Percentiles rank a stretch among this genome's conserved stretches.
Evolutionary conservation across 345 rosid species (phyloP).

Genomic region (Passiflora organensis): DNA sequence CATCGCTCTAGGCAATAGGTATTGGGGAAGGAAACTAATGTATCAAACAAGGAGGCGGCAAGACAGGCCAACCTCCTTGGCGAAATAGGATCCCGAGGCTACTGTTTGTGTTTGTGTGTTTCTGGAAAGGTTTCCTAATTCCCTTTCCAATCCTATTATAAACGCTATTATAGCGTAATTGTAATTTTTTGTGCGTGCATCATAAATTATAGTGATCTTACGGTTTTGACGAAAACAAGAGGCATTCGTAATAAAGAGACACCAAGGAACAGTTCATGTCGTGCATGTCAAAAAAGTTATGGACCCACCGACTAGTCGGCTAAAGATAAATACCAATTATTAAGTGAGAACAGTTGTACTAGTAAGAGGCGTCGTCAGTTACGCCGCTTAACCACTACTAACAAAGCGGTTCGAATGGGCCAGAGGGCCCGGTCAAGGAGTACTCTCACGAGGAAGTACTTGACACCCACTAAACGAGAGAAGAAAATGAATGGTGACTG

Average conservation of each 20-base stretch:
- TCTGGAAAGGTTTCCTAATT: neutral
- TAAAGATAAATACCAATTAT: conserved; percentile 5
- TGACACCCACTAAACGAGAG: neutral
- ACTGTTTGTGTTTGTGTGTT: too few relatives aligned
- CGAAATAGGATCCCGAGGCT: too few relatives aligned
- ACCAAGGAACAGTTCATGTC: neutral
- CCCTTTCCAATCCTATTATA: neutral
- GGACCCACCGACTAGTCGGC: conserved; percentile 14
- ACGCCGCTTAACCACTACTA: neutral
- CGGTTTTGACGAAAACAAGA: neutral
- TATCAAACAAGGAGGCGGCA: too few relatives aligned
- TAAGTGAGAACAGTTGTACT: conserved; percentile 8
- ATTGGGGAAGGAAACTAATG: too few relatives aligned
- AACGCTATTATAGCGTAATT: too few relatives aligned
- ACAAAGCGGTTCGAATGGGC: neutral
- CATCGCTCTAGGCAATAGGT: too few relatives aligned
- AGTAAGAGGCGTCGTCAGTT: neutral
- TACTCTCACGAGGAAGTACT: neutral
- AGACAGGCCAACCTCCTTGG: too few relatives aligned
- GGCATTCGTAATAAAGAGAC: neutral
- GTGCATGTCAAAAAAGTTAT: neutral
- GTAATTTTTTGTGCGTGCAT: too few relatives aligned
- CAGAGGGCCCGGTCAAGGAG: neutral
- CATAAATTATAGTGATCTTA: neutral
- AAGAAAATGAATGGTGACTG: neutral